Evolutionary conservation across 2,329 filamentous ascomycete species (phyloP), one percentile per base, ranked within the genome.

Genomic region (Apiospora marii): DNA sequence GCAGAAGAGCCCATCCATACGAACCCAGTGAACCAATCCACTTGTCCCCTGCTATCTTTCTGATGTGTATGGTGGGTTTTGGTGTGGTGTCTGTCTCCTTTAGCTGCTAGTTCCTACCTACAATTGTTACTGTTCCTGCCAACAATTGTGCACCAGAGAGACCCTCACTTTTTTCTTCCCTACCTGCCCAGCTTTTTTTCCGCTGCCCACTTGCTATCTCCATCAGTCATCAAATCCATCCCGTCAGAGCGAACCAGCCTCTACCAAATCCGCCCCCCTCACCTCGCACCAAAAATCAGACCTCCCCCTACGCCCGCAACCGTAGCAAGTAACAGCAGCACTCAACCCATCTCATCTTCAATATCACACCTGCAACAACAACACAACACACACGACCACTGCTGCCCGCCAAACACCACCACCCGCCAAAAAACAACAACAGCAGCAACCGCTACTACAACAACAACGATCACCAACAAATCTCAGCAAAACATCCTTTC

Each of bases 11-110:
- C 27, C 27, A 30, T 30, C 27, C 51, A 34, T 19, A 58, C 44
- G 44, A 22, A 27, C 5, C 49, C 49, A 51, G 49, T 14, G 34
- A 64, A 10, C 58, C 58, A 64, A 64, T 64, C 58, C 58, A 64
- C 58, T 64, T 14, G 41, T 64, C 34, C 58, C 58, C 58, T 64
- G 58, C 58, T 64, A 64, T 64, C 34, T 64, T 41, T 64, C 58
- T 64, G 58, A 64, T 64, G 58, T 64, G 58, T 64, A 64, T 64
- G 58, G 58, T 64, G 58, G 58, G 34, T 64, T 64, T 34, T 37
- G 24, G 24, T 61, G 53, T 37, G 30, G 30, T n/a, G 30, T 61
- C 30, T 61, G 12, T 34, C 53, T 61, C 53, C 24, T 16, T 22
- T 37, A 64, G 58, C 58, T 64, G 19, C 58, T 64, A 64, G 58